These are phyloP conservation scores for Taiwanofungus camphoratus DNA, from an alignment of 1,284 basidiomycete species.

Conservation along the genomic window DNA sequence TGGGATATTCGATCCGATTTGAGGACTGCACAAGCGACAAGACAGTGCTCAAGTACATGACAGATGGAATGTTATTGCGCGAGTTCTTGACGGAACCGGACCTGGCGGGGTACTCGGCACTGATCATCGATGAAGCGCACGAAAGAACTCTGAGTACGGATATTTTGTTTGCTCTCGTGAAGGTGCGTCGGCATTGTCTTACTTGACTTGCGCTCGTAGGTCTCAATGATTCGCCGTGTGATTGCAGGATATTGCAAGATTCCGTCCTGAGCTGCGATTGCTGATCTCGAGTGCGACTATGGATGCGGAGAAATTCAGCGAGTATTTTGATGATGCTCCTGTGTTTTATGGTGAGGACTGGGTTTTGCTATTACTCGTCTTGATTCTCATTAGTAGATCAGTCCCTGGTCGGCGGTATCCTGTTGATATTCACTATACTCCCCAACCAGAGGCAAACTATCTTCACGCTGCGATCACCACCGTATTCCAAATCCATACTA, in stretches of 20 bases:
- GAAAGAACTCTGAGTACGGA: slow-evolving; percentile 95
- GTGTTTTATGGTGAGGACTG: slow-evolving; percentile 76
- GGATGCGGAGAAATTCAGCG: slow-evolving; percentile 94
- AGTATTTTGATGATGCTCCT: slow-evolving; percentile 92
- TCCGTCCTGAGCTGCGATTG: slow-evolving; percentile 86
- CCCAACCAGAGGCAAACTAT: slow-evolving; percentile 97
- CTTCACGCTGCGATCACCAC: slow-evolving; percentile 98
- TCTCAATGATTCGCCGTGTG: slow-evolving; percentile 16
- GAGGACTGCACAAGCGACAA: slow-evolving; percentile 99
- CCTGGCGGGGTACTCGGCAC: slow-evolving; percentile 84
- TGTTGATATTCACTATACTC: slow-evolving; percentile 98
- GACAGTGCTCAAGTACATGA: slow-evolving; percentile 98
- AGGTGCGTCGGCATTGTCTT: slow-evolving; percentile 55
- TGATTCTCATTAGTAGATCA: slow-evolving; percentile 24
- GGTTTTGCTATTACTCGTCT: background rate
- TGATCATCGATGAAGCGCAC: slow-evolving; percentile 97
- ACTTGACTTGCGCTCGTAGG: slow-evolving; percentile 17
- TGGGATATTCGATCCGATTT: slow-evolving; percentile 98
- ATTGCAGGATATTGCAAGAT: slow-evolving; percentile 89
- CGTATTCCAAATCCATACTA: slow-evolving; percentile 98
- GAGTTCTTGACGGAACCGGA: slow-evolving; percentile 96
- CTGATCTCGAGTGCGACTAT: slow-evolving; percentile 96
- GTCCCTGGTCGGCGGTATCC: slow-evolving; percentile 97
- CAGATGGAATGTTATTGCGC: slow-evolving; percentile 95
- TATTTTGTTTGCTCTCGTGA: slow-evolving; percentile 93